phyloP scores from a whole-genome alignment of 805 yeast genomes.

The Candida morakotiae region DNA sequence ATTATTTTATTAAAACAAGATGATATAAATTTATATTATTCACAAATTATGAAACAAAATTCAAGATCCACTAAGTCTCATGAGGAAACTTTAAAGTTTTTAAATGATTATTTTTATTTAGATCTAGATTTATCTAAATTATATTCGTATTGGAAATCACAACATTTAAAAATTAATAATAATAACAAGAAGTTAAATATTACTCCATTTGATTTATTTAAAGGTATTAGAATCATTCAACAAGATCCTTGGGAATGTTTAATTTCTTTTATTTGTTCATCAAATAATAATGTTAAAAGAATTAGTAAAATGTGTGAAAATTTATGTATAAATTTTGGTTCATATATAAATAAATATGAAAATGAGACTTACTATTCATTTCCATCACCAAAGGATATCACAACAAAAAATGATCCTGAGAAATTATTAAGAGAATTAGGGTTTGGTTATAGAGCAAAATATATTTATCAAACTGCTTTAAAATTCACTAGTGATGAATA shows the following conservation, averaged over 20 bases:
- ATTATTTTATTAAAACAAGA: conserved; percentile 67
- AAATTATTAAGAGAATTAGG: conserved; percentile 45
- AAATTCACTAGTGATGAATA: conserved; percentile 39
- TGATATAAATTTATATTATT: conserved; percentile 45
- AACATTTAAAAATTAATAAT: conserved; percentile 45
- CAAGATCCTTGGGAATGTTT: conserved; percentile 98
- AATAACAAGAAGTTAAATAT: conserved; percentile 20
- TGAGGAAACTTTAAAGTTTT: conserved; percentile 35
- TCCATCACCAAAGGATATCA: conserved; percentile 55
- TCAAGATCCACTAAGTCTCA: neutral
- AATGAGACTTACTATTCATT: conserved; percentile 64
- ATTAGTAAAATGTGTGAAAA: conserved; percentile 90
- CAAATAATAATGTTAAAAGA: conserved; percentile 92
- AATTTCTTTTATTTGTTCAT: conserved; percentile 86
- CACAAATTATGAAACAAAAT: conserved; percentile 26
- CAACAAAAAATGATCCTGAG: conserved; percentile 30
- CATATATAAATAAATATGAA: conserved; percentile 28
- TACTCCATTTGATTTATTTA: conserved; percentile 37
- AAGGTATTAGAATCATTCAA: conserved; percentile 78
- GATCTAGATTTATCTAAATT: conserved; percentile 49
- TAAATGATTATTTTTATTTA: conserved; percentile 70
- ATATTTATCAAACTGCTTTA: conserved; percentile 72
- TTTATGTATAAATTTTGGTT: conserved; percentile 69
- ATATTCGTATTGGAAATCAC: conserved; percentile 57
- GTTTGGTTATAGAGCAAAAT: conserved; percentile 92